Conservation (phyloP, 108 stramenopile genomes). For the Nitzschia sp. region DNA sequence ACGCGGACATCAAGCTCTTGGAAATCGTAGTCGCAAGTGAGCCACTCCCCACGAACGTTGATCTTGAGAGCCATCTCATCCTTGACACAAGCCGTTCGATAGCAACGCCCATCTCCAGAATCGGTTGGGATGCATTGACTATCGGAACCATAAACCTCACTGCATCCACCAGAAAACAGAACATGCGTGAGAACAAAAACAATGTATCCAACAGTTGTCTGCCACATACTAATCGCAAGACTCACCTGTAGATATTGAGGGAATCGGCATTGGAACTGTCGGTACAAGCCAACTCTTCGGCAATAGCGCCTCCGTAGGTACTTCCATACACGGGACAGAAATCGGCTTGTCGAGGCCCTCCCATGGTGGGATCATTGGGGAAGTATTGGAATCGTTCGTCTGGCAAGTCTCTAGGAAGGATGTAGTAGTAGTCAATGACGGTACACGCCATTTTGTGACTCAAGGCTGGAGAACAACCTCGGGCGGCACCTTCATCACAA, state of each 20-base stretch:
- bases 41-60: conserved; percentile 49
- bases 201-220: neutral
- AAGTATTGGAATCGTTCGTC: conserved; percentile 67
- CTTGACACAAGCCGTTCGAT: conserved; percentile 70
- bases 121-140: conserved; percentile 72
- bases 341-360: conserved; percentile 76
- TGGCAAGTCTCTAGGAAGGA: conserved; percentile 50
- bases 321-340: conserved; percentile 83
- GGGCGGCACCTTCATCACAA: conserved; percentile 52
- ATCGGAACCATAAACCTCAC: conserved; percentile 68
- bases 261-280: conserved; percentile 53
- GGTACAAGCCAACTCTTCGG: conserved; percentile 63
- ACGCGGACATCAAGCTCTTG: conserved; percentile 53
- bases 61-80: conserved; percentile 50
- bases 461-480: conserved; percentile 66
- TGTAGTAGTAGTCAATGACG: conserved; percentile 67
- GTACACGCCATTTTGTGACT: conserved; percentile 84
- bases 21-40: conserved; percentile 68
- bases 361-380: conserved; percentile 45
- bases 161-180: neutral
- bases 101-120: conserved; percentile 69
- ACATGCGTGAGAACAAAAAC: neutral
- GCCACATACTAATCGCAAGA: neutral
- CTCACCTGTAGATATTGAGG: conserved; percentile 53
- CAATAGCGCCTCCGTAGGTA: conserved; percentile 54